phyloP scores from a whole-genome alignment of 2,329 filamentous ascomycete genomes.

The Plectosphaerella sp. region DNA sequence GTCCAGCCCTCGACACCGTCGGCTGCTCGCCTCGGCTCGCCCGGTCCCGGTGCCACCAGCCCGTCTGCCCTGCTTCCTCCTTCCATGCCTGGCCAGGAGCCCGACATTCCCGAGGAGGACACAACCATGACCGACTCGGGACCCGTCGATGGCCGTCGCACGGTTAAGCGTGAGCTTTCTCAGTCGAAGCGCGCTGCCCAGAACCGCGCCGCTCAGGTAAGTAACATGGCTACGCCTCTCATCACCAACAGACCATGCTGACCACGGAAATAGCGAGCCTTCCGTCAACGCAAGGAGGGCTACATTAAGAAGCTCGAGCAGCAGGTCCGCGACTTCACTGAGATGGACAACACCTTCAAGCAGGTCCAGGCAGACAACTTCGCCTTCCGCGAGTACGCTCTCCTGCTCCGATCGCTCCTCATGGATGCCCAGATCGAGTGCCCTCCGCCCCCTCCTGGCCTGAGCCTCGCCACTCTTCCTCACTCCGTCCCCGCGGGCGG shows the following conservation, averaged over 20 bases:
- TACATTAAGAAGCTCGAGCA: conserved; percentile 98
- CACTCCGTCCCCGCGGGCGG: conserved; percentile 21
- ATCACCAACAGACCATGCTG: not conserved
- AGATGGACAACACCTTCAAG: conserved; percentile 74
- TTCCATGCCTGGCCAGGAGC: conserved; percentile 24
- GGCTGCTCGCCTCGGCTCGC: not conserved
- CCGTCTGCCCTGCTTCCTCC: conserved; percentile 16
- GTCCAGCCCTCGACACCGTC: conserved; percentile 13
- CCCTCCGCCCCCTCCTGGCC: conserved; percentile 75
- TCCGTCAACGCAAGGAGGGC: conserved; percentile 94
- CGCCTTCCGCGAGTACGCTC: conserved; percentile 85
- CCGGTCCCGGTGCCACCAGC: conserved; percentile 13
- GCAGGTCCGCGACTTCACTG: conserved; percentile 76
- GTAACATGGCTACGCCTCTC: not conserved
- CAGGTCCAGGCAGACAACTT: conserved; percentile 85
- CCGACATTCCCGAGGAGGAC: conserved; percentile 18
- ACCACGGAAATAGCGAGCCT: conserved; percentile 65
- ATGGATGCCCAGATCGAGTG: conserved; percentile 80
- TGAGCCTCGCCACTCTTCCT: conserved; percentile 60
- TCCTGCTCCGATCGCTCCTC: conserved; percentile 81
- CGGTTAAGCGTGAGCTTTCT: conserved; percentile 86
- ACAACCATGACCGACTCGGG: conserved; percentile 25
- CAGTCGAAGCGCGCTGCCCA: conserved; percentile 95
- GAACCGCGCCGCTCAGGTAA: conserved; percentile 92
- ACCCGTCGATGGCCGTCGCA: conserved; percentile 50